phyloP scores from a whole-genome alignment of 495 filamentous ascomycete genomes.

The Sordaria brevicollis region DNA sequence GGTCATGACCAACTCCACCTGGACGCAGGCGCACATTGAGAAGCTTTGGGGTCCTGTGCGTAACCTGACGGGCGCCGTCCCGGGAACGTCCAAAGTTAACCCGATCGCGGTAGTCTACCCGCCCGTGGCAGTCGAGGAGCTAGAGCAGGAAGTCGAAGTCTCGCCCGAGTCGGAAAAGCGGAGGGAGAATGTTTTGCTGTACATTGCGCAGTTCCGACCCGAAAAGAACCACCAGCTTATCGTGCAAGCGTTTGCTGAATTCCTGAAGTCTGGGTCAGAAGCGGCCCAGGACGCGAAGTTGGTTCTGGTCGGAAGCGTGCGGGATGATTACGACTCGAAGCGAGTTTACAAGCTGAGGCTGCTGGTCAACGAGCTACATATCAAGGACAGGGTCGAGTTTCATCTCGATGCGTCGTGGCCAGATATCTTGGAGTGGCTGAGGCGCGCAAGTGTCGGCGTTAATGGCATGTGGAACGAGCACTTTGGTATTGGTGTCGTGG shows the following conservation, averaged over 20 bases:
- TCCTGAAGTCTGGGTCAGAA: constrained; percentile 31
- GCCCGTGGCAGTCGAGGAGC: constrained; percentile 77
- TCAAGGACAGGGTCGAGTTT: constrained; percentile 77
- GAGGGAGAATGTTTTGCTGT: constrained; percentile 64
- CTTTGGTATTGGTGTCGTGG: constrained; percentile 96
- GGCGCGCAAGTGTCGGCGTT: constrained; percentile 65
- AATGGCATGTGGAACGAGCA: constrained; percentile 99
- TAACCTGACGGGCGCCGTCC: constrained; percentile 1
- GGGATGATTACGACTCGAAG: constrained; percentile 72
- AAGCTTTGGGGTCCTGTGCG: constrained; percentile 63
- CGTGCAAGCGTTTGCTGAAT: constrained; percentile 69
- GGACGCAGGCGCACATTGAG: constrained; percentile 80
- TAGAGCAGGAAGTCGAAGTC: constrained; percentile 61
- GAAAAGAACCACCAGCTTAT: constrained; percentile 92
- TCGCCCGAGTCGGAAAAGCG: constrained; percentile 50
- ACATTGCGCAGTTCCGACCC: constrained; percentile 93
- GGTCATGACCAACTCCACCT: constrained; percentile 93
- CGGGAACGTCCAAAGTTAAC: constrained; percentile 4
- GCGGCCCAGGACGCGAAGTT: constrained; percentile 51
- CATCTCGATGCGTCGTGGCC: constrained; percentile 82
- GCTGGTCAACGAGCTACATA: constrained; percentile 74
- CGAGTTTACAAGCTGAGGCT: constrained; percentile 86
- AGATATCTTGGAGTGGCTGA: constrained; percentile 68
- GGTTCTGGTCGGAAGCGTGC: constrained; percentile 78
- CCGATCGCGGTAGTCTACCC: constrained; percentile 71